Evolutionary conservation across 2,329 filamentous ascomycete species (phyloP).

Genomic region (Cercospora beticola): DNA sequence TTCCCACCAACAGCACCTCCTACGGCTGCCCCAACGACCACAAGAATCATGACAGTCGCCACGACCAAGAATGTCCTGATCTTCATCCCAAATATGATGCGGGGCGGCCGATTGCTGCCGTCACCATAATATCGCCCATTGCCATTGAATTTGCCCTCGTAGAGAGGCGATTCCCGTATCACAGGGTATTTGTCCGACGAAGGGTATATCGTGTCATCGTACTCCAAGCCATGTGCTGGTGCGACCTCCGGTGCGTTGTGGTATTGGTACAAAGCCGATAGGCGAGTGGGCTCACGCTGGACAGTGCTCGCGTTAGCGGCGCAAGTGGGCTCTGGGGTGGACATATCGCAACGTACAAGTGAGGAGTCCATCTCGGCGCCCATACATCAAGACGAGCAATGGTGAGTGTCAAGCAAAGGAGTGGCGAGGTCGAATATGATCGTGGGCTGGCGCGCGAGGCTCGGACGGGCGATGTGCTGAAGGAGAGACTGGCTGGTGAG

Average conservation of each 20-base stretch:
- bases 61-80: slow-evolving; percentile 39
- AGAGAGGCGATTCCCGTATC: slow-evolving; percentile 30
- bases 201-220: slow-evolving; percentile 40
- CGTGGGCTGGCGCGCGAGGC: neutral
- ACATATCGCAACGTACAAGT: slow-evolving; percentile 13
- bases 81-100: slow-evolving; percentile 44
- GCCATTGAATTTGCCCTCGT: slow-evolving; percentile 23
- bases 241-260: slow-evolving; percentile 43
- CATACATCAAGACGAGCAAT: slow-evolving; percentile 12
- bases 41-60: slow-evolving; percentile 32
- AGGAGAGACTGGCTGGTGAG: neutral
- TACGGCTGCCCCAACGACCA: slow-evolving; percentile 40
- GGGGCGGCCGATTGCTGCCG: slow-evolving; percentile 37
- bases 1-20: slow-evolving; percentile 40
- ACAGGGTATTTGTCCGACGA: slow-evolving; percentile 42
- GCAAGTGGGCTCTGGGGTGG: neutral
- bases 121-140: slow-evolving; percentile 24
- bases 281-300: slow-evolving; percentile 30
- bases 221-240: slow-evolving; percentile 41
- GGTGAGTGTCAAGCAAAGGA: neutral
- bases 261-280: slow-evolving; percentile 42
- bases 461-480: neutral
- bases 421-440: neutral
- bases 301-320: slow-evolving; percentile 17
- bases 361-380: slow-evolving; percentile 23